Evolutionary conservation across 2,329 filamentous ascomycete species (phyloP), one percentile per base, ranked within the genome.

Genomic region (Trichoderma sp.): DNA sequence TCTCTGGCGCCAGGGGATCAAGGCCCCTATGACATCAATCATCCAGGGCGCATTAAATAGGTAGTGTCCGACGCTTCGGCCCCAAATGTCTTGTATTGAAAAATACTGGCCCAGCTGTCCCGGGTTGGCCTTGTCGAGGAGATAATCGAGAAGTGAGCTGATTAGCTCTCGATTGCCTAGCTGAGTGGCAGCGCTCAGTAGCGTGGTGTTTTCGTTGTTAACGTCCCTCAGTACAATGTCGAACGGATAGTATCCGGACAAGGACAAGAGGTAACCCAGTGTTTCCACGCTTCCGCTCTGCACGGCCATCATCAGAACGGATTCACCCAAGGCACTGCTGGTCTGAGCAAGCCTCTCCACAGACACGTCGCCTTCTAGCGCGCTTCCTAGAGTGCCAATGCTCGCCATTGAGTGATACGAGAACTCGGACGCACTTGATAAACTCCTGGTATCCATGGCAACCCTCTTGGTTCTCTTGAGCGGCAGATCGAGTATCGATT

Each of bases 21-120:
- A 80, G 69, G 86, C 84, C 2, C 93, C 94, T 69, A 98, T 90
- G 65, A 86, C 85, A 53, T 84, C 81, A 72, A 99, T 95, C 22
- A 99, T 83, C 64, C 87, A 84, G 2, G 95, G 95, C 9, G 92
- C 90, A 75, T 97, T 92, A 80, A 99, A 99, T 17, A 99, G 84
- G 77, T 99, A 99, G 78, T 99, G 95, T n/a, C 91, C 95, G 63
- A 92, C 87, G 70, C 93, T 97, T 72, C 95, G 89, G 25, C 94
- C 95, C 82, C 93, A 90, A 42, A 86, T 88, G 75, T 99, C 95
- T 74, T 94, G 90, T 69, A 86, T 83, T 4, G 87, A 83, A 57
- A 98, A 80, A 75, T 99, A 98, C 7, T 83, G 80, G 52, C 81
- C 78, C 34, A 96, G 78, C 58, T 86, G 82, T 17, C 83, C 79